Evolutionary conservation across 768 basidiomycete genomes (phyloP).

Genomic region (Auricularia sp.): DNA sequence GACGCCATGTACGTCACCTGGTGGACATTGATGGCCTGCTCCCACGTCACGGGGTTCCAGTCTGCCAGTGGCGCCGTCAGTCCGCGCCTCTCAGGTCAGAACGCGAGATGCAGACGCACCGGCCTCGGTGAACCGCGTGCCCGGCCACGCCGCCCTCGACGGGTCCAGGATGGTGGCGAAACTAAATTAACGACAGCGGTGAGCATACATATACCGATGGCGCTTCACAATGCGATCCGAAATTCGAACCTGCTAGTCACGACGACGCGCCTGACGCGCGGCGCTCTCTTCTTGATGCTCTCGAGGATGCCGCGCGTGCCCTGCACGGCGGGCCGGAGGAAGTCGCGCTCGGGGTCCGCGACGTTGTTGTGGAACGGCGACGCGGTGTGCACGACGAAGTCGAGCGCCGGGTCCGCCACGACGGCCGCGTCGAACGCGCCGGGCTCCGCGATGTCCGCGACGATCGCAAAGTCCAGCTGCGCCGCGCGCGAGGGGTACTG

Average conservation of each 20-base stretch:
- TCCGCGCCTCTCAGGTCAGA: not conserved
- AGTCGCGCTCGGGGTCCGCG: conserved; percentile 23
- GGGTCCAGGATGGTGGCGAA: not conserved
- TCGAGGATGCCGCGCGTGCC: conserved; percentile 59
- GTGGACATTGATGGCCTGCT: not conserved
- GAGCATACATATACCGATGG: not conserved
- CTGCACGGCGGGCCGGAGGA: conserved; percentile 60
- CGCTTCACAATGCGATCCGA: not conserved
- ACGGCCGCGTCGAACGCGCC: conserved; percentile 41
- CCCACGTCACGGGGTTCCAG: not conserved
- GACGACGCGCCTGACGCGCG: not conserved
- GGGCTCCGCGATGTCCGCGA: conserved; percentile 52
- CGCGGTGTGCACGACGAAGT: conserved; percentile 39
- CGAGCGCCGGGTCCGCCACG: conserved; percentile 18
- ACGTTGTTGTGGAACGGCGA: conserved; percentile 24
- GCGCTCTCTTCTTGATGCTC: conserved; percentile 36
- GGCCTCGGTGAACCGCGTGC: not conserved
- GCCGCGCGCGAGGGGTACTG: conserved; percentile 18
- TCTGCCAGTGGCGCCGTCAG: not conserved
- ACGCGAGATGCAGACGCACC: not conserved
- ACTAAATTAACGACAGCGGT: not conserved
- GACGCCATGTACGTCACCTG: not conserved
- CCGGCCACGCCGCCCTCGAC: not conserved
- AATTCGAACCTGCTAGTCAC: not conserved
- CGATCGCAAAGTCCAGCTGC: conserved; percentile 53